Evolutionary conservation across 2,329 filamentous ascomycete genomes (phyloP), one percentile per base, ranked within the genome.

Genomic region (Trichoderma pleuroti): DNA sequence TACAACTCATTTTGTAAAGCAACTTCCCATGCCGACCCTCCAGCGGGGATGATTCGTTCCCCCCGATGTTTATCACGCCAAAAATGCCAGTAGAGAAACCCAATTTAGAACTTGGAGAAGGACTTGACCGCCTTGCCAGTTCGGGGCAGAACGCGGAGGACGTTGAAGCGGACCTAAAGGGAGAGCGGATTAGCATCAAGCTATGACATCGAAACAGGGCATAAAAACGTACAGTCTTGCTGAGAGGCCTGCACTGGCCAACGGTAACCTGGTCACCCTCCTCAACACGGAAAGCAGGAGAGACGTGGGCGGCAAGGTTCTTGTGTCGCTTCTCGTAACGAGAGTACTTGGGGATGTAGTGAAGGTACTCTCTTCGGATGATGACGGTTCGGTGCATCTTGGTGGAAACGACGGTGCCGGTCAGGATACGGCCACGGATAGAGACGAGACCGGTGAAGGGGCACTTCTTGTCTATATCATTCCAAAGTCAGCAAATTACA

Each of bases 251-350:
- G 93, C 96, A 99, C 90, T 99, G 96, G 87, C 96, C 96, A 85
- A 99, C 95, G 80, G 95, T 97, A 81, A 99, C 97, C 88, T 95
- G 92, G 87, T 99, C 96, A 91, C 96, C 97, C 84, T 98, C 95
- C 89, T 97, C 93, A 80, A 98, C 94, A 97, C 96, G 96, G 94
- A 99, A 99, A 85, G 95, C 95, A 80, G 96, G 96, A 76, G 94
- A 98, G 81, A 98, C 95, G 91, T 99, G 96, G 78, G 95, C 96
- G 82, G 96, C 93, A 77, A 99, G 90, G 92, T 99, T 99, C 92
- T 98, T 98, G 93, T 99, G 96, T 85, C 96, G 91, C 92, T 98
- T 98, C 93, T 99, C 97, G 87, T 99, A 99, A 91, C 96, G 93
- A 84, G 93, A 90, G 91, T 99, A 99, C 90, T 99, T 99, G 86